Conservation (phyloP, 2,329 filamentous ascomycete species). For the Blastomyces silverae region DNA sequence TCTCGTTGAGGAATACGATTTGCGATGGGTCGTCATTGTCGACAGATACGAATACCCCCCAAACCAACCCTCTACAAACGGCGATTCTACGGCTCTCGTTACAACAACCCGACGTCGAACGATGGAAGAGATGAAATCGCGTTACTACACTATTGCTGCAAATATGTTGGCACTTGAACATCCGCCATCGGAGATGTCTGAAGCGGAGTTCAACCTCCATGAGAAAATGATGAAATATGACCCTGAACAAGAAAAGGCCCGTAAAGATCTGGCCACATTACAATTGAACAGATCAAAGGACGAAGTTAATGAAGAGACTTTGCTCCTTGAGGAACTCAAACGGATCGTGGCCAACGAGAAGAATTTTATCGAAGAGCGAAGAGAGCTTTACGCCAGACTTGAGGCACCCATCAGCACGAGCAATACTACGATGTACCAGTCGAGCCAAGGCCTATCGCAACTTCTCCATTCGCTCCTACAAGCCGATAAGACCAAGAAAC, state of each 20-base stretch:
- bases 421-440: slow-evolving; percentile 70
- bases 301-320: slow-evolving; percentile 87
- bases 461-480: slow-evolving; percentile 76
- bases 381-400: slow-evolving; percentile 77
- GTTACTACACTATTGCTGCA: slow-evolving; percentile 82
- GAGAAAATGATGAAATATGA: slow-evolving; percentile 85
- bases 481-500: slow-evolving; percentile 83
- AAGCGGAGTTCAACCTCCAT: slow-evolving; percentile 72
- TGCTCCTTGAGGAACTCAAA: slow-evolving; percentile 80
- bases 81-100: slow-evolving; percentile 47
- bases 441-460: slow-evolving; percentile 69
- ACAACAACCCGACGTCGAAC: slow-evolving; percentile 51
- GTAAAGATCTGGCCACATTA: slow-evolving; percentile 78
- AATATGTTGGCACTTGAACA: slow-evolving; percentile 75
- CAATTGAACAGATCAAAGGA: slow-evolving; percentile 73
- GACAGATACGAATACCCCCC: slow-evolving; percentile 74
- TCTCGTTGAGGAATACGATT: slow-evolving; percentile 67
- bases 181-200: slow-evolving; percentile 78
- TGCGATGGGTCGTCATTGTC: slow-evolving; percentile 85
- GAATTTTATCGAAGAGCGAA: slow-evolving; percentile 77
- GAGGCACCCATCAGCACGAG: slow-evolving; percentile 68
- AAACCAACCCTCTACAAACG: slow-evolving; percentile 25
- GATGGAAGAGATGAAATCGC: slow-evolving; percentile 83
- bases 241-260: slow-evolving; percentile 64
- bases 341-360: slow-evolving; percentile 83